Base-by-base conservation (phyloP, 805 yeast genomes). In the Candida khao-thaluensis region DNA sequence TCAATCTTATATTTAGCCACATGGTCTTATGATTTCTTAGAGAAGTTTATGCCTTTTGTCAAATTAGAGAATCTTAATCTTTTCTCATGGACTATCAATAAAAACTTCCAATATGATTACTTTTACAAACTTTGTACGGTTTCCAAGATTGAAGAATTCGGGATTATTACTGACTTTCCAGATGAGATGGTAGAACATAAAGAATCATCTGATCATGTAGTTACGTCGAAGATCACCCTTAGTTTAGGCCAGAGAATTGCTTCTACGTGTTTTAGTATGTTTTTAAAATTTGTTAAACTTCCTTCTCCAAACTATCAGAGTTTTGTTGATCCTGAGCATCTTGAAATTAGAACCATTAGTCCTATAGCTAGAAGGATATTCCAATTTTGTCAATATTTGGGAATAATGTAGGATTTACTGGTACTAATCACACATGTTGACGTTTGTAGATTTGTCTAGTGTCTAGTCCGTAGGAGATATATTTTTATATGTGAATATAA, bases 51-150 rank as follows among this genome's bases (percentile, higher is more conserved):
- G 38, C 74, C 74, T 0, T 49, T 63, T n/a, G 43, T 57, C 17
- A 56, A 55, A 42, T 39, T 44, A 8, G 63, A 68, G 36, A 45
- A 60, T 40, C 47, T 66, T 48, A 56, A 54, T 35, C 49, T 69
- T 26, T 65, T 51, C 40, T 52, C 64, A 14, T 69, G 73, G 74
- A 69, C 74, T 7, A 48, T 69, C 32, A 69, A 69, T 45, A 61
- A 44, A 27, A 38, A 34, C n/a, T 42, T 42, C n/a, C 73, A 69
- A 42, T 61, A 51, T 32, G 60, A 63, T 22, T 66, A 66, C 48
- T 55, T 67, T 32, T 37, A 35, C 15, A 49, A 44, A 12, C 37
- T 67, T 12, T 62, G 69, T 25, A 40, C 39, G 30, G 27, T 37
- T 4, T 57, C 60, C 12, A 34, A 43, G 2, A 30, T 69, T 7